Evolutionary conservation across 2,329 filamentous ascomycete species (phyloP), one percentile per base, ranked within the genome.

Genomic region (Lachnellula cervina): DNA sequence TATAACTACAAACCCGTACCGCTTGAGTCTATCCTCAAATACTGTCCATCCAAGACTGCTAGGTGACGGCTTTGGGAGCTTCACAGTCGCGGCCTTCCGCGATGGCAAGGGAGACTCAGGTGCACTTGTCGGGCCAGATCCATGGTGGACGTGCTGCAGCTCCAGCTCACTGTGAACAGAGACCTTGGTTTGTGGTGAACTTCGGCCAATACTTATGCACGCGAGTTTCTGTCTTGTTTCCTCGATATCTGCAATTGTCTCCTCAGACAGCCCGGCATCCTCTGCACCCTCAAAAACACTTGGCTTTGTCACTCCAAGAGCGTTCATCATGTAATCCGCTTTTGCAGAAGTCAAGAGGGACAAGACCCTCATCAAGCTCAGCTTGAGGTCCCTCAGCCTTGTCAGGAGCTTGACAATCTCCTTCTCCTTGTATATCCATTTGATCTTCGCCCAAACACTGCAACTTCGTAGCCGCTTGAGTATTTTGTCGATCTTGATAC

Each of bases 401-500:
- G 50, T 49, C 44, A 62, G 23, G 4, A 63, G 19, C 44, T 61
- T 62, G 52, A 54, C 51, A 9, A 62, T 57, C 21, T 61, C 55
- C 28, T 63, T 63, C 43, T 63, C 61, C 34, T 62, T 60, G 37
- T 56, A 60, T 38, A 61, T n/a, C 61, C 61, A 63, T 56, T 52
- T 58, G 14, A 60, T 49, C 52, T 49, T 60, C 1, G 56, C 51
- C 45, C 48, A 47, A 11, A 62, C 19, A 35, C 52, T 58, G n/a
- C 51, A 51, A 5, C 43, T 59, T 42, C 55, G 43, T 1, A 59
- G 19, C 19, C 60, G 62, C 14, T 50, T 38, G 8, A 63, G 48
- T 14, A 60, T 55, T n/a, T 55, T 49, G 44, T 62, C 51, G 38
- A 63, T 61, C 25, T 59, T 63, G 13, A 51, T 28, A 34, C 58